A percentile compares a stretch with the other conserved stretches of the same genome.
phyloP scores from a whole-genome alignment of 352 stramenopile genomes.

The Phytopythium kandeliae region DNA sequence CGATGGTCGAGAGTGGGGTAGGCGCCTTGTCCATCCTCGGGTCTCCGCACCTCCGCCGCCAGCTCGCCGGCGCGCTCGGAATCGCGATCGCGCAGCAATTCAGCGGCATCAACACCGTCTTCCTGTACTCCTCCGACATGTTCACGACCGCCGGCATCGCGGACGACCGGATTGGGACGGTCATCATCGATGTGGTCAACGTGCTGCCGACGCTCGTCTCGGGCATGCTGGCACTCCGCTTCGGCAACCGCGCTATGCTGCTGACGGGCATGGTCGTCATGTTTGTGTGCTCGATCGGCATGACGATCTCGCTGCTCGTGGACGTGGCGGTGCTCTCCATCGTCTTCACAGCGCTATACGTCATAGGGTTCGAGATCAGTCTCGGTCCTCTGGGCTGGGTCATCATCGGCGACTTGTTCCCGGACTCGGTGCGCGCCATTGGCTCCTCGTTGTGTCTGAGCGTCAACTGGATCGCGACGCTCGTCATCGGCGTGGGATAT shows the following conservation, averaged over 20 bases:
- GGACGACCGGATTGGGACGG: neutral
- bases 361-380: constrained; percentile 19
- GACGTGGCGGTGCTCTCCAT: constrained; percentile 13
- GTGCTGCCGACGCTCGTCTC: constrained; percentile 28
- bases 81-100: constrained; percentile 39
- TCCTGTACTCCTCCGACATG: constrained; percentile 5
- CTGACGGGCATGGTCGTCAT: constrained; percentile 27
- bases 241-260: constrained; percentile 49
- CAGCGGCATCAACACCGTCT: constrained; percentile 47
- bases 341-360: constrained; percentile 16
- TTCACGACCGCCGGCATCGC: neutral
- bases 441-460: constrained; percentile 21
- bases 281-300: constrained; percentile 21
- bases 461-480: constrained; percentile 22
- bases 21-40: constrained; percentile 9
- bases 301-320: constrained; percentile 23
- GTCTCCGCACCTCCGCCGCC: constrained; percentile 14
- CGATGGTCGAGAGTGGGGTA: constrained; percentile 12
- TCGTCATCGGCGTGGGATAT: constrained; percentile 40
- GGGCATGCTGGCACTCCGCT: constrained; percentile 32
- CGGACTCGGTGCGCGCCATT: constrained; percentile 23
- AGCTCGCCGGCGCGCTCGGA: constrained; percentile 28
- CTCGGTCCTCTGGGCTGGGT: constrained; percentile 29
- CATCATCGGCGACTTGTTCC: constrained; percentile 33
- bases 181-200: constrained; percentile 21